phyloP scores from a whole-genome alignment of 164 flowering plant species.

The Akebia trifoliata region DNA sequence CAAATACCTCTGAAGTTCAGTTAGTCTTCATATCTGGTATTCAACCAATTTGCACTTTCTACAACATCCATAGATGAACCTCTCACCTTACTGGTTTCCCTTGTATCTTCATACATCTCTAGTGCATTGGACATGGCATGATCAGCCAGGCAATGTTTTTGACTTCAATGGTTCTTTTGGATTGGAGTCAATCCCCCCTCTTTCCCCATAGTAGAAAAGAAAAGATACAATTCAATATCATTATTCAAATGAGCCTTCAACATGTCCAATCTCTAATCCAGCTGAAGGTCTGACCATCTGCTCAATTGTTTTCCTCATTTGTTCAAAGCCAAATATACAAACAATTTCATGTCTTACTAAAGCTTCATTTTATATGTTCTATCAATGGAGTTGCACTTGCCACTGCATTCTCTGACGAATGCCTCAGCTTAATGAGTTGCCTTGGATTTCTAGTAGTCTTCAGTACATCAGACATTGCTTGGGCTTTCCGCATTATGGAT shows the following conservation, averaged over 20 bases:
- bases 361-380: conserved; percentile 4
- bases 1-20: no score
- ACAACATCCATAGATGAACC: neutral
- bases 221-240: no score
- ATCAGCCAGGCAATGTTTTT: no score
- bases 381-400: conserved; percentile 7
- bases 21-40: no score
- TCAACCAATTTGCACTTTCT: neutral
- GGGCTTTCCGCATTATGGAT: conserved; percentile 12
- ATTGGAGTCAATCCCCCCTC: no score
- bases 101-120: neutral
- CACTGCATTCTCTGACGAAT: neutral
- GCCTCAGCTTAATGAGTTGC: conserved; percentile 5
- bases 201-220: no score
- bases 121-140: no score
- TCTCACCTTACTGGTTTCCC: neutral
- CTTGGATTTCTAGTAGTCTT: conserved; percentile 1
- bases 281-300: neutral
- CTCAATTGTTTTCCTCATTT: neutral
- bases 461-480: conserved; percentile 8
- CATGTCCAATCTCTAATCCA: neutral
- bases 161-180: no score
- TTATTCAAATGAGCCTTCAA: neutral
- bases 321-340: neutral
- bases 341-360: conserved; percentile 5